Evolutionary conservation across 2,329 filamentous ascomycete genomes (phyloP).

Genomic region (Sporothrix pseudoabietina): DNA sequence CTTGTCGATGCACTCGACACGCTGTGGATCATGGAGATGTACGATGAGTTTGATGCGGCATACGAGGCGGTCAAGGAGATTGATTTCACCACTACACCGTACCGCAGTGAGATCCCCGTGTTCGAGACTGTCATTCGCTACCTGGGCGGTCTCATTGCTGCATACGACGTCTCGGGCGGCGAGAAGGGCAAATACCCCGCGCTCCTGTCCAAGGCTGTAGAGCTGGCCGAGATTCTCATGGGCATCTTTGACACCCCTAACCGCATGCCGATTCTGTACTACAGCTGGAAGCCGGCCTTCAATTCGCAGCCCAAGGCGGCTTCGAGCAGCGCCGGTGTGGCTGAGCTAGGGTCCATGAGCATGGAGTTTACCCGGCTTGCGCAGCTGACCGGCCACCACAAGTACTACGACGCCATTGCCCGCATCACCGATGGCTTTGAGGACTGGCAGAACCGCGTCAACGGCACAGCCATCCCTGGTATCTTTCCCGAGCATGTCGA

Average conservation of each 20-base stretch:
- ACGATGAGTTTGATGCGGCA: slow-evolving; percentile 78
- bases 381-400: slow-evolving; percentile 77
- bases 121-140: slow-evolving; percentile 94
- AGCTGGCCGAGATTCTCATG: slow-evolving; percentile 79
- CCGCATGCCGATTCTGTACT: slow-evolving; percentile 83
- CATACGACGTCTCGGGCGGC: slow-evolving; percentile 80
- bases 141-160: slow-evolving; percentile 79
- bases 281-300: slow-evolving; percentile 71
- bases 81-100: slow-evolving; percentile 74
- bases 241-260: slow-evolving; percentile 90
- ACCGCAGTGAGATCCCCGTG: slow-evolving; percentile 71
- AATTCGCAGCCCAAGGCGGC: slow-evolving; percentile 67
- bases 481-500: slow-evolving; percentile 80
- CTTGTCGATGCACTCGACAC: slow-evolving; percentile 82
- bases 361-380: slow-evolving; percentile 89
- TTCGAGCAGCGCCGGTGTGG: slow-evolving; percentile 56
- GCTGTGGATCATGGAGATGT: slow-evolving; percentile 81
- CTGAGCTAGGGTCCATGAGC: slow-evolving; percentile 77
- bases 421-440: slow-evolving; percentile 81
- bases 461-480: slow-evolving; percentile 68
- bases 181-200: slow-evolving; percentile 59
- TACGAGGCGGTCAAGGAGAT: slow-evolving; percentile 69
- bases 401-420: slow-evolving; percentile 88
- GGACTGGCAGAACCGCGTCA: slow-evolving; percentile 65
- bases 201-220: slow-evolving; percentile 74